Evolutionary conservation across 1,284 basidiomycete genomes (phyloP).

Genomic region (Trametes sp.): DNA sequence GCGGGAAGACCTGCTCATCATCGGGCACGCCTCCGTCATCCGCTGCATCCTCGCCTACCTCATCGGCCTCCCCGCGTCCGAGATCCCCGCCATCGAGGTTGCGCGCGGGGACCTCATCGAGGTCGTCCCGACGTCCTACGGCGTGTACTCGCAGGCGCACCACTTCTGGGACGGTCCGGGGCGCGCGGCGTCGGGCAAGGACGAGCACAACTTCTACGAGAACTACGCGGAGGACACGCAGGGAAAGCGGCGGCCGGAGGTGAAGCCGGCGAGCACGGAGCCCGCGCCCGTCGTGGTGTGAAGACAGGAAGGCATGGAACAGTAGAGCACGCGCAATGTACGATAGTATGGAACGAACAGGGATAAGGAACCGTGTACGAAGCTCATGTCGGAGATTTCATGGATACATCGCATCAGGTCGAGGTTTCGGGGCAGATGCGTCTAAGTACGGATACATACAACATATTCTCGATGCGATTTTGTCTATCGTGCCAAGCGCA

Average conservation of each 20-base stretch:
- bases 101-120: conserved; percentile 90
- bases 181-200: conserved; percentile 54
- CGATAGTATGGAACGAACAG: neutral
- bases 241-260: conserved; percentile 60
- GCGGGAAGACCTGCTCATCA: conserved; percentile 79
- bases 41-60: conserved; percentile 93
- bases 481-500: too few species aligned
- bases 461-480: neutral
- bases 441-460: conserved; percentile 3
- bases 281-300: neutral
- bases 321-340: too few species aligned
- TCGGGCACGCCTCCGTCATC: conserved; percentile 95
- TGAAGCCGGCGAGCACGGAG: conserved; percentile 5
- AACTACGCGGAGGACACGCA: conserved; percentile 86
- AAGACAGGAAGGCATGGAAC: neutral
- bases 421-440: too few species aligned
- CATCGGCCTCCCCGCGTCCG: conserved; percentile 93
- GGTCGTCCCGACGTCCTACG: conserved; percentile 90
- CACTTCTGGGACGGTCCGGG: conserved; percentile 94
- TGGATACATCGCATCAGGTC: too few species aligned
- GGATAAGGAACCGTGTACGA: neutral
- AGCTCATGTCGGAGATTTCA: too few species aligned
- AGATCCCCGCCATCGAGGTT: conserved; percentile 97
- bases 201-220: conserved; percentile 83
- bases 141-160: conserved; percentile 87